phyloP scores from a whole-genome alignment of 345 rosid genomes.

The Ailanthus altissimus region DNA sequence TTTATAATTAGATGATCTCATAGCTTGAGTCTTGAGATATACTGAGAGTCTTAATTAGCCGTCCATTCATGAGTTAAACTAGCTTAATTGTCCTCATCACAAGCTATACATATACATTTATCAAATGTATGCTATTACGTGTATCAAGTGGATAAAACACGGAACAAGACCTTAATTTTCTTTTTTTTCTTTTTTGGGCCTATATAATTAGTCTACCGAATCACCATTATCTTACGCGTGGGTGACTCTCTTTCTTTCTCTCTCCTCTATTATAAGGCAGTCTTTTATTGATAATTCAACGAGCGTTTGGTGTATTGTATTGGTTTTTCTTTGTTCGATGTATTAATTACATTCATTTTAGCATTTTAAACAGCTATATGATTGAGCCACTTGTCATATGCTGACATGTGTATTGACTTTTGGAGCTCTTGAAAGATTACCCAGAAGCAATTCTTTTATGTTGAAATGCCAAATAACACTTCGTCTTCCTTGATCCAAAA shows the following conservation, averaged over 20 bases:
- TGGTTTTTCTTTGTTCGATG: neutral
- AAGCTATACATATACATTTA: neutral
- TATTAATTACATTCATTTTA: neutral
- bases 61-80: slow-evolving; percentile 15
- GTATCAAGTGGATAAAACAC: neutral
- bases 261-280: slow-evolving; percentile 34
- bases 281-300: slow-evolving; percentile 22
- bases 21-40: slow-evolving; percentile 19
- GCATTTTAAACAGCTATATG: slow-evolving; percentile 23
- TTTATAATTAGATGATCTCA: neutral
- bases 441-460: slow-evolving; percentile 4
- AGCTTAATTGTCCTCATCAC: neutral
- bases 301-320: neutral
- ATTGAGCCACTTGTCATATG: slow-evolving; percentile 30
- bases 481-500: neutral
- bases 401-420: slow-evolving; percentile 22
- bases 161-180: slow-evolving; percentile 2
- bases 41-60: slow-evolving; percentile 13
- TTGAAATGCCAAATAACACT: neutral
- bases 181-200: neutral
- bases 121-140: neutral
- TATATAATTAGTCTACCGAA: neutral
- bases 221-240: slow-evolving; percentile 13
- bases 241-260: slow-evolving; percentile 13
- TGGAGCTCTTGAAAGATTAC: slow-evolving; percentile 32